Evolutionary conservation across 176 grass and related monocot genomes (phyloP), one percentile per base, ranked within the genome.

Genomic region (Oryza rufipogon): DNA sequence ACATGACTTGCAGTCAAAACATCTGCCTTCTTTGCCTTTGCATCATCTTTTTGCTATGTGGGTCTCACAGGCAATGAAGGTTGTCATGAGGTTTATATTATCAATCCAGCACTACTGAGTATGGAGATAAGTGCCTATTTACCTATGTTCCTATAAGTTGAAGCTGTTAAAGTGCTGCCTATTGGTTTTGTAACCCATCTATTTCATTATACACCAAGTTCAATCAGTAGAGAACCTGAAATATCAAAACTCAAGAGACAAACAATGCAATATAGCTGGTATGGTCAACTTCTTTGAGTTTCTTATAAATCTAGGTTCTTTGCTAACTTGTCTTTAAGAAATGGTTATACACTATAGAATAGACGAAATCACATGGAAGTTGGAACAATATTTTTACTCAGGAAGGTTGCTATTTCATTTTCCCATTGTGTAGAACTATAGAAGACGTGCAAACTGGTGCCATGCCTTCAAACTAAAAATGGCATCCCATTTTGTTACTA

Each of bases 21-120:
- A 48, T 83, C 26, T 74, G 81, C 58, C 74, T 66, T 66, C 56
- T 83, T 66, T 46, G 54, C 80, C 41, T 74, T 66, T n/a, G 2
- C 7, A 28, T 66, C 61, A 66, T 75, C 42, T 65, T 74, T 49
- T 28, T 65, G 17, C 26, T 34, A 16, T 22, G 28, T 75, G 30
- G 25, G 9, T 65, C 58, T 66, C 71, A 74, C 52, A 56, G 30
- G 16, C 71, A 52, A 71, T 66, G 45, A 11, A 83, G 11, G 42
- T 20, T 75, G 32, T 66, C 30, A 68, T 63, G 20, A 75, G 42
- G 17, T 75, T 51, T 84, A 38, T 67, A 42, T 76, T 67, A 11
- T 68, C 61, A 84, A 23, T 84, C 15, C 69, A 56, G 20, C 38
- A 15, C 46, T 60, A 61, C 47, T 42, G 67, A 39, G 51, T 63